Conservation (phyloP, 2,329 filamentous ascomycete genomes). For the Neopestalotiopsis sp. region DNA sequence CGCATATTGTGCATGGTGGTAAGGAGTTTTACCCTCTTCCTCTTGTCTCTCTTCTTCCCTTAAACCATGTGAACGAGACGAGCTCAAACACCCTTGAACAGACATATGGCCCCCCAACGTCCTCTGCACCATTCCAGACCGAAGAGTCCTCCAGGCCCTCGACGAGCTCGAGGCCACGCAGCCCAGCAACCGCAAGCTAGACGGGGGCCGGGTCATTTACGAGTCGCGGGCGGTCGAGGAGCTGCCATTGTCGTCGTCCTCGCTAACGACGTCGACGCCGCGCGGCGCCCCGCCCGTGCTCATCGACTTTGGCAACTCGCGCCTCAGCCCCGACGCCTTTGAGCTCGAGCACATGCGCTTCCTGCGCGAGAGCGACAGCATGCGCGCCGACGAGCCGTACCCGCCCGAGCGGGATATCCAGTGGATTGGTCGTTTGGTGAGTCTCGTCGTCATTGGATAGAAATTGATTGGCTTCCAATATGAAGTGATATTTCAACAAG, state of each 20-base stretch:
- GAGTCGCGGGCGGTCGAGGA: neutral
- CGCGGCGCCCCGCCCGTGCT: slow-evolving; percentile 11
- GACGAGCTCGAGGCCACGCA: slow-evolving; percentile 10
- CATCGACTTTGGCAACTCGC: slow-evolving; percentile 18
- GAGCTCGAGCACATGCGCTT: neutral
- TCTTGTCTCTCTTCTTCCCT: neutral
- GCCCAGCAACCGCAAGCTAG: slow-evolving; percentile 3
- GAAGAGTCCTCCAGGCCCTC: slow-evolving; percentile 6
- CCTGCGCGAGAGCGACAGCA: neutral
- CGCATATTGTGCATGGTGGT: slow-evolving; percentile 28
- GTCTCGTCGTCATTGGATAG: neutral
- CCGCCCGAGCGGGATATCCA: neutral
- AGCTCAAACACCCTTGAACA: neutral
- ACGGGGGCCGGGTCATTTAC: slow-evolving; percentile 14
- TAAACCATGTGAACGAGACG: neutral
- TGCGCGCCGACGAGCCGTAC: neutral
- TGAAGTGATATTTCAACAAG: too few species aligned
- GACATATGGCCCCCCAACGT: slow-evolving; percentile 15
- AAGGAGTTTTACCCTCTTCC: neutral
- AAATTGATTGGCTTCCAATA: too few species aligned
- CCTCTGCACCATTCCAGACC: slow-evolving; percentile 12
- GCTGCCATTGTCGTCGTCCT: neutral
- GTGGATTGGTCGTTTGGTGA: slow-evolving; percentile 3
- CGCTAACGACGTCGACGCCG: too few species aligned
- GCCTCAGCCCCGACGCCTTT: neutral